These are phyloP conservation scores for Tothia fuscella DNA, from an alignment of 2,329 filamentous ascomycete genomes.

Conservation along the genomic window DNA sequence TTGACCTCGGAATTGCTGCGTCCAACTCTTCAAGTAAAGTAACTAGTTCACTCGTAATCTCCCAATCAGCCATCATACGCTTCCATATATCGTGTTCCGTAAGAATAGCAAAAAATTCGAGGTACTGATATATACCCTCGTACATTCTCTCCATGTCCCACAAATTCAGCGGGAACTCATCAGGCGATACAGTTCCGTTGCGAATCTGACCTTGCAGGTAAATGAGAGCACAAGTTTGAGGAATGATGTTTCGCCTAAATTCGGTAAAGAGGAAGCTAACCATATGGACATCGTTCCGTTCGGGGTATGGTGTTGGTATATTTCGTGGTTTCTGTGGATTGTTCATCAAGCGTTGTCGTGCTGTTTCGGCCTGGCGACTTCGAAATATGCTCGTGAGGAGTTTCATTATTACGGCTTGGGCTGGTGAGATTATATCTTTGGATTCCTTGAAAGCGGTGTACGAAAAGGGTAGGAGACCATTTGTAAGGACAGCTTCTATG, in stretches of 20 bases:
- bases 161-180: conserved; percentile 84
- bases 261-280: conserved; percentile 88
- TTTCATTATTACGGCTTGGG: conserved; percentile 84
- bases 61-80: conserved; percentile 78
- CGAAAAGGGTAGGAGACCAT: conserved; percentile 78
- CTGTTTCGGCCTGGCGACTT: conserved; percentile 35
- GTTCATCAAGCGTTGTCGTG: conserved; percentile 49
- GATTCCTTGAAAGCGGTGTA: conserved; percentile 86
- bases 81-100: conserved; percentile 78
- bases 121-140: conserved; percentile 85
- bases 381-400: conserved; percentile 85
- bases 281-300: conserved; percentile 48
- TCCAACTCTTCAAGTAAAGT: conserved; percentile 80
- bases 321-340: conserved; percentile 28
- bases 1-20: conserved; percentile 54
- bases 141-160: conserved; percentile 98
- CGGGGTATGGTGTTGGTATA: conserved; percentile 19
- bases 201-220: conserved; percentile 86
- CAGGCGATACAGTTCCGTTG: conserved; percentile 58
- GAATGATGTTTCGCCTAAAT: conserved; percentile 84
- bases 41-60: conserved; percentile 78
- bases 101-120: conserved; percentile 84
- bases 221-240: conserved; percentile 88
- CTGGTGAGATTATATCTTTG: conserved; percentile 92
- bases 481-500: conserved; percentile 82